phyloP scores from a whole-genome alignment of 2,329 filamentous ascomycete species.

The Calonectria honghensis region DNA sequence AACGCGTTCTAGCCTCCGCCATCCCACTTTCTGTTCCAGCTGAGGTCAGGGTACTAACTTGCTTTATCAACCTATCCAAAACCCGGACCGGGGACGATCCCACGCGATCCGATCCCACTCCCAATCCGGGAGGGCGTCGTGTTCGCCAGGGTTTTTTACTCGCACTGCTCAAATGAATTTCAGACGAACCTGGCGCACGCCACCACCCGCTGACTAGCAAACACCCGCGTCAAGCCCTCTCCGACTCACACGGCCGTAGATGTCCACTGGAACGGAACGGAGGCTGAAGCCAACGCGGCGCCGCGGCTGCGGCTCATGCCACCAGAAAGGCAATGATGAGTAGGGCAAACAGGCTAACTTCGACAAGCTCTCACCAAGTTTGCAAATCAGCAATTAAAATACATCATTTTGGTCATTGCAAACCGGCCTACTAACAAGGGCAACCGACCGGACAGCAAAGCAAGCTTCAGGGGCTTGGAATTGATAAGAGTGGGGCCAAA shows the following conservation, averaged over 20 bases:
- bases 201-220: conserved; percentile 47
- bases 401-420: background rate
- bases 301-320: background rate
- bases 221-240: conserved; percentile 1
- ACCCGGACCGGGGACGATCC: conserved; percentile 29
- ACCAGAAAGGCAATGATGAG: background rate
- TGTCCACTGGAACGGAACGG: background rate
- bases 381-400: background rate
- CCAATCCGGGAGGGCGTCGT: conserved; percentile 32
- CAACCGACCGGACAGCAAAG: background rate
- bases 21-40: conserved; percentile 4
- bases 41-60: conserved; percentile 29
- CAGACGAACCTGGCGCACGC: conserved; percentile 47
- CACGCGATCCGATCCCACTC: conserved; percentile 40
- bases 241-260: background rate
- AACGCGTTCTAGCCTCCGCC: background rate
- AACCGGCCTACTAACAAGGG: background rate
- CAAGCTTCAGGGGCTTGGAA: conserved; percentile 24
- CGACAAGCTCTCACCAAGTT: background rate
- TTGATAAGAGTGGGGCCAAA: conserved; percentile 34
- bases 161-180: conserved; percentile 30
- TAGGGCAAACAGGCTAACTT: background rate
- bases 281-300: background rate
- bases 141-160: conserved; percentile 15
- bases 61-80: conserved; percentile 26